Evolutionary conservation across 2,329 filamentous ascomycete species (phyloP), one percentile per base, ranked within the genome.

Genomic region (Chrysoporthe deuterocubensis): DNA sequence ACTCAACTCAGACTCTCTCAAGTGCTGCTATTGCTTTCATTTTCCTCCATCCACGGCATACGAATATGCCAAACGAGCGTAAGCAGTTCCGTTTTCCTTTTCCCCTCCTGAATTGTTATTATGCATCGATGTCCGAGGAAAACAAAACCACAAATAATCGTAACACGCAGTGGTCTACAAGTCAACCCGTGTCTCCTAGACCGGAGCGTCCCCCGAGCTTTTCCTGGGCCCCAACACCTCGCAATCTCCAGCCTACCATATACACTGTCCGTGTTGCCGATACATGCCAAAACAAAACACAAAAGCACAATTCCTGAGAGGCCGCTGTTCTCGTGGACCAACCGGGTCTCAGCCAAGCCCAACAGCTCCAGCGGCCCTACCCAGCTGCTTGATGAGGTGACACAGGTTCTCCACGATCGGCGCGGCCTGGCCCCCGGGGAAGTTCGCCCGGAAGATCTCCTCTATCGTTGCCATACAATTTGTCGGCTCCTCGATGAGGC

Each of bases 341-440:
- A 5, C 26, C 40, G 8, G 14, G 21, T 3, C 46, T 21, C 65
- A 74, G 26, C 71, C 70, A 44, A 78, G 66, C 37, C 77, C 77
- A 26, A 79, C 77, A 16, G 75, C 77, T 74, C 77, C 76, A 11
- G 84, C 83, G 4, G 85, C 84, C 71, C 82, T 81, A 4, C 85
- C 84, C 64, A 92, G 76, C 70, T 89, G 87, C 70, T 84, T 84
- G 72, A 92, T 85, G 71, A 92, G 77, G 58, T 87, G 83, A 58
- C 88, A 85, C 60, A 92, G 75, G 69, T 92, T 92, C 72, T 91
- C 89, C 1, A 92, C 89, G 57, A 93, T 82, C 0, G 89, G 85
- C 14, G 90, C 87, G 68, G 83, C 82, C 42, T 80, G 77, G 0
- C 77, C 78, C 1, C 76, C 78, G 16, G 75, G 72, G 68, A 83